Evolutionary conservation across 495 filamentous ascomycete species (phyloP).

Genomic region (Penicillium egyptiacum): DNA sequence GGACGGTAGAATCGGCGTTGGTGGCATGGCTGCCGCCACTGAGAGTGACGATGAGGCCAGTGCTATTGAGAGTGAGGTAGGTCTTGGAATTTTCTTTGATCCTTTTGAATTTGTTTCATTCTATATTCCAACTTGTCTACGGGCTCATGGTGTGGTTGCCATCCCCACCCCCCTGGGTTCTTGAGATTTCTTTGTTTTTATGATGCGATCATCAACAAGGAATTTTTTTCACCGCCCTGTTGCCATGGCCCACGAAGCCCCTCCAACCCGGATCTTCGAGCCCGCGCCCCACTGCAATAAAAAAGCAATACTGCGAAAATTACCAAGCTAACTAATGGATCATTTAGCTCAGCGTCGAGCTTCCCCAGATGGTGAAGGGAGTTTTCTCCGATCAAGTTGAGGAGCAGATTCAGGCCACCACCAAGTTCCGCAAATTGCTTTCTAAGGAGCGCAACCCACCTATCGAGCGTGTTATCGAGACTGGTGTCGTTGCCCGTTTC

Average conservation of each 20-base stretch:
- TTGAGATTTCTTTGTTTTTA: conserved; percentile 26
- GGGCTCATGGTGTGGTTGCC: conserved; percentile 7
- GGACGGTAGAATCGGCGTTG: conserved; percentile 71
- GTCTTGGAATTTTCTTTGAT: conserved; percentile 34
- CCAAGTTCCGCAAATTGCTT: conserved; percentile 95
- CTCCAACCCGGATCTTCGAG: conserved; percentile 25
- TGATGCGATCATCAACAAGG: conserved; percentile 39
- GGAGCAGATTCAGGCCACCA: conserved; percentile 96
- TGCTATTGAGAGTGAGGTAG: conserved; percentile 94
- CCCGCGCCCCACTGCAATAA: conserved; percentile 22
- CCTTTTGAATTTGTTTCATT: conserved; percentile 19
- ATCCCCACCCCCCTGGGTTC: conserved; percentile 3
- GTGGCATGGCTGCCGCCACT: conserved; percentile 79
- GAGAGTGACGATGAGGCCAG: conserved; percentile 97
- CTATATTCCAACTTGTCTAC: conserved; percentile 4
- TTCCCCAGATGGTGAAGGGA: conserved; percentile 95
- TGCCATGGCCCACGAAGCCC: conserved; percentile 32
- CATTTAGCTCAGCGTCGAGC: conserved; percentile 88
- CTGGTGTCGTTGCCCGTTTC: conserved; percentile 94
- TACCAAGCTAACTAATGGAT: conserved; percentile 38
- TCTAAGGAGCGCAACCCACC: conserved; percentile 99
- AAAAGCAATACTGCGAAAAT: conserved; percentile 11
- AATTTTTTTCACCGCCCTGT: conserved; percentile 46
- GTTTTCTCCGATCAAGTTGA: conserved; percentile 99
- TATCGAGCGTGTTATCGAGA: conserved; percentile 99